Percentiles rank a stretch among this genome's conserved stretches.
Evolutionary conservation across 2,329 filamentous ascomycete genomes (phyloP).

Genomic region (Paraphaeosphaeria minitans): DNA sequence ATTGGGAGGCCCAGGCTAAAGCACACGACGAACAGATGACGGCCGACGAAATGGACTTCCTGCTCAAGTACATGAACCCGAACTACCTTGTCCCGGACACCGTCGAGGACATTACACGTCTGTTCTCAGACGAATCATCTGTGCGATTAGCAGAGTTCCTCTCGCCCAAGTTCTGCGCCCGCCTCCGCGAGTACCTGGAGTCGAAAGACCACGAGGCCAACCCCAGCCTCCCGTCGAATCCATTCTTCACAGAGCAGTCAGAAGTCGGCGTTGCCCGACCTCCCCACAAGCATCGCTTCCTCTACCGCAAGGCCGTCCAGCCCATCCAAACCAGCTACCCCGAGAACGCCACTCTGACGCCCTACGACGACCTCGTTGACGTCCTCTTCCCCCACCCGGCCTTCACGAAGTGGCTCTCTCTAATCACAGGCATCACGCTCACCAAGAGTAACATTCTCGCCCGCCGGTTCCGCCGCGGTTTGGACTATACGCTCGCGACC

Average conservation of each 20-base stretch:
- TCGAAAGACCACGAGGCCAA: constrained; percentile 51
- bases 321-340: constrained; percentile 41
- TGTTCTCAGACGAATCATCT: constrained; percentile 82
- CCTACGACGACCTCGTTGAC: constrained; percentile 77
- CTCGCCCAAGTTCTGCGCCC: constrained; percentile 74
- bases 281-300: constrained; percentile 92
- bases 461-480: constrained; percentile 81
- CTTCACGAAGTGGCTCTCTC: constrained; percentile 87
- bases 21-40: constrained; percentile 65
- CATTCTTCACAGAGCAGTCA: constrained; percentile 30
- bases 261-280: constrained; percentile 73
- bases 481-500: constrained; percentile 92
- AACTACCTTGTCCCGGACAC: constrained; percentile 92
- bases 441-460: constrained; percentile 79
- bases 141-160: constrained; percentile 82
- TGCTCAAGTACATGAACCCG: constrained; percentile 87
- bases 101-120: constrained; percentile 77
- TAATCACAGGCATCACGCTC: constrained; percentile 77
- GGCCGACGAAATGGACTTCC: constrained; percentile 82
- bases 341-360: constrained; percentile 41
- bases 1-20: constrained; percentile 42
- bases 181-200: constrained; percentile 73
- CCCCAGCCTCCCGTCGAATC: constrained; percentile 50
- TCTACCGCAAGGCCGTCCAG: constrained; percentile 71
- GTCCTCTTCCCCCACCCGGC: constrained; percentile 81